A percentile compares a stretch with the other conserved stretches of the same genome.
Conservation (phyloP, 2,329 filamentous ascomycete species). For the Hymenoscyphus scutula region DNA sequence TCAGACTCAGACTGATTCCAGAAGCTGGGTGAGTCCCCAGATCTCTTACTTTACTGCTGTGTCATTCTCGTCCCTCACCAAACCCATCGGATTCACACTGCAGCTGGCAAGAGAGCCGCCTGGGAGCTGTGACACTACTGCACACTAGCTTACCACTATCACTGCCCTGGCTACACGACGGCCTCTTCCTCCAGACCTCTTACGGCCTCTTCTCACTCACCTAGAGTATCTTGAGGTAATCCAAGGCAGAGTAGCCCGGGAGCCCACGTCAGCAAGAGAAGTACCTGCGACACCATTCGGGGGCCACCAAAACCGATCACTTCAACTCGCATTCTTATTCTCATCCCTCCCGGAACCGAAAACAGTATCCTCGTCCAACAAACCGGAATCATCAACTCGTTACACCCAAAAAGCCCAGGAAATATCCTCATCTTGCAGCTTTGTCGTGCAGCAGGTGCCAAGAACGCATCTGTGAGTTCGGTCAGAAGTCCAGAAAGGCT, state of each 20-base stretch:
- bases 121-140: background rate
- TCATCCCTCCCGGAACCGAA: background rate
- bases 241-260: background rate
- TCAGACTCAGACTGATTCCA: background rate
- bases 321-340: background rate
- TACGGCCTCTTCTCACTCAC: background rate
- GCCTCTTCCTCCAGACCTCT: background rate
- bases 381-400: constrained; percentile 4
- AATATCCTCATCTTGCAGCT: constrained; percentile 1
- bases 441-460: background rate
- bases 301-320: background rate
- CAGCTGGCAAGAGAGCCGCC: background rate
- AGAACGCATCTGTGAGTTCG: background rate
- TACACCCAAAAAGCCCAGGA: constrained; percentile 1
- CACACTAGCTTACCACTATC: background rate
- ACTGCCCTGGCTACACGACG: background rate
- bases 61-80: background rate
- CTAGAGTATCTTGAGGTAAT: too few relatives aligned
- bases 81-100: background rate
- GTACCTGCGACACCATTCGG: background rate
- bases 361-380: background rate
- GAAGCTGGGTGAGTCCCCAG: background rate
- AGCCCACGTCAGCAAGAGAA: background rate
- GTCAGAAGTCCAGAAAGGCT: background rate
- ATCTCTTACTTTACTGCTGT: background rate